Percentiles rank a stretch among this genome's conserved stretches.
Evolutionary conservation across 1,284 basidiomycete genomes (phyloP).

Genomic region (Boletus semigastroideus): DNA sequence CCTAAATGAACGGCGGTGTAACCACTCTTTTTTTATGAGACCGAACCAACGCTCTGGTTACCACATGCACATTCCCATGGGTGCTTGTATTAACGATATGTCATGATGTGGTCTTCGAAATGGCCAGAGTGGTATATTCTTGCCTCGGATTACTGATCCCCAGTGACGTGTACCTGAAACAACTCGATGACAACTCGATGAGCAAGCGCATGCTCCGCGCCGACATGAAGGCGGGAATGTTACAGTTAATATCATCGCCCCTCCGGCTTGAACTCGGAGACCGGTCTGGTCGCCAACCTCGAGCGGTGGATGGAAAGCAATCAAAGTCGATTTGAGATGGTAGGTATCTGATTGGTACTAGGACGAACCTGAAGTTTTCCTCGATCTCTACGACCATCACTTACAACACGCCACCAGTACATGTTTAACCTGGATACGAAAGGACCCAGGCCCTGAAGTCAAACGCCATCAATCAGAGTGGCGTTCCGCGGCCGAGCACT

Average conservation of each 20-base stretch:
- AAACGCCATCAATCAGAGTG: conserved; percentile 12
- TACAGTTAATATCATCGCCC: background rate
- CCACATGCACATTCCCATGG: background rate
- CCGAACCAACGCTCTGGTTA: background rate
- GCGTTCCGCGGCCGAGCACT: conserved; percentile 15
- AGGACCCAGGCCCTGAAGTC: conserved; percentile 15
- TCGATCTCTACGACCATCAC: background rate
- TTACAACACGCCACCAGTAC: background rate
- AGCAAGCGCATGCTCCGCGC: background rate
- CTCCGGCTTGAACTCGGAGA: background rate
- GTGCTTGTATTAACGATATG: background rate
- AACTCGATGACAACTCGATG: background rate
- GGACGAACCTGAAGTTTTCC: background rate
- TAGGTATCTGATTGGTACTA: background rate
- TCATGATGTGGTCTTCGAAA: background rate
- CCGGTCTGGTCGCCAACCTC: conserved; percentile 1
- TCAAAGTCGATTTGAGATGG: background rate
- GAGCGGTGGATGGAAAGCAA: background rate
- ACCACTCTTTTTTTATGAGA: background rate
- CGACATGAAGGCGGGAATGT: background rate
- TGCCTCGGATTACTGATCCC: background rate
- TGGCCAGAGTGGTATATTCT: background rate
- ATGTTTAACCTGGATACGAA: background rate
- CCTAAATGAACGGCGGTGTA: conserved; percentile 2
- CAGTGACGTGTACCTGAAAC: background rate